Evolutionary conservation across 2,329 filamentous ascomycete genomes (phyloP).

Genomic region (Geosmithia morbida): DNA sequence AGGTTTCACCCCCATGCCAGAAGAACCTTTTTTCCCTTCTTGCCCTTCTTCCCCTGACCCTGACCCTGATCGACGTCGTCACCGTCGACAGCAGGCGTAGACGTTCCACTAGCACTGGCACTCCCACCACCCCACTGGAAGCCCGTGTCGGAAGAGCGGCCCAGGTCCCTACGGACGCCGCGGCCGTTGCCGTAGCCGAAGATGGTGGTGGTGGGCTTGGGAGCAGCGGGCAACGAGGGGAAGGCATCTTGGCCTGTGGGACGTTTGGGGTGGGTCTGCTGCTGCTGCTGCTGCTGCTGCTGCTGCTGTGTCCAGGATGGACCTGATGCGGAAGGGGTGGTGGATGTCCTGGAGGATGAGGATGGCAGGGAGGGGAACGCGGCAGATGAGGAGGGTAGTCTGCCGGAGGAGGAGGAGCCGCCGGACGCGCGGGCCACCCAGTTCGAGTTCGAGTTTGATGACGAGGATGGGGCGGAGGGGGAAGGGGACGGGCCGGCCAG

Average conservation of each 20-base stretch:
- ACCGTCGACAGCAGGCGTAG: constrained; percentile 12
- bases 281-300: not conserved
- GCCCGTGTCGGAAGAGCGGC: constrained; percentile 22
- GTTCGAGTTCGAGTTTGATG: constrained; percentile 5
- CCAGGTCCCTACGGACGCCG: constrained; percentile 36
- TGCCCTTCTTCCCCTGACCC: constrained; percentile 37
- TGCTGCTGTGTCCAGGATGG: constrained; percentile 9
- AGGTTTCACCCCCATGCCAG: constrained; percentile 44
- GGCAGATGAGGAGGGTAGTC: constrained; percentile 13
- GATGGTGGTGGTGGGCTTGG: constrained; percentile 50
- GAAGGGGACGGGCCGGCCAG: constrained; percentile 18
- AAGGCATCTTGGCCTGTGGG: constrained; percentile 43
- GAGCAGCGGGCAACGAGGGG: constrained; percentile 66
- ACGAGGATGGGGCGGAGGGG: not conserved
- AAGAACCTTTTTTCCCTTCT: constrained; percentile 47
- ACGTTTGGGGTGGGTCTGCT: not conserved
- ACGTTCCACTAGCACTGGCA: constrained; percentile 5
- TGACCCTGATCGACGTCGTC: constrained; percentile 19
- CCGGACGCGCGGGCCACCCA: constrained; percentile 7
- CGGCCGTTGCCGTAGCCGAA: constrained; percentile 43
- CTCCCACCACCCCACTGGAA: constrained; percentile 34
- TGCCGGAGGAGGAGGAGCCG: constrained; percentile 1
- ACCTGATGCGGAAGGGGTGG: constrained; percentile 1
- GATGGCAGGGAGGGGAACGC: constrained; percentile 22
- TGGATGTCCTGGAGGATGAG: not conserved